Evolutionary conservation across 2,329 filamentous ascomycete species (phyloP).

Genomic region (Akanthomyces lecanii): DNA sequence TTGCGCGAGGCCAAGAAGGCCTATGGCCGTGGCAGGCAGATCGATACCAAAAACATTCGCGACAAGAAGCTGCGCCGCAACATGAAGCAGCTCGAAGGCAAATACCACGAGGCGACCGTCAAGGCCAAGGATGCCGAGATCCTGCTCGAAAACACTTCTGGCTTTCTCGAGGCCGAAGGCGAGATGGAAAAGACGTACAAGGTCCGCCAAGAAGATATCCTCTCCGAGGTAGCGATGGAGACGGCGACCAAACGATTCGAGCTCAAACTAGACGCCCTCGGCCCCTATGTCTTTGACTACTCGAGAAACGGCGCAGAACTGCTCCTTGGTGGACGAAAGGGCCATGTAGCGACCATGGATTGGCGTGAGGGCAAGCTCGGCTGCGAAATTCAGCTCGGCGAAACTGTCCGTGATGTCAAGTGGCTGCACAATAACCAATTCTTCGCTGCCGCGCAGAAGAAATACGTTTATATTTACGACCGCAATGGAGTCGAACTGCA

Average conservation of each 20-base stretch:
- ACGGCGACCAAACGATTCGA: constrained; percentile 93
- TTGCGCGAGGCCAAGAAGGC: constrained; percentile 62
- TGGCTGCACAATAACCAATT: constrained; percentile 95
- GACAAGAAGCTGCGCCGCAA: constrained; percentile 89
- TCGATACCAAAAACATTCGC: constrained; percentile 68
- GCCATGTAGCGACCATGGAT: constrained; percentile 94
- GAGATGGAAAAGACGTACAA: constrained; percentile 91
- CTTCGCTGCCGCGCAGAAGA: constrained; percentile 95
- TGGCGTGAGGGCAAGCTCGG: constrained; percentile 89
- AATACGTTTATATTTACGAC: constrained; percentile 96
- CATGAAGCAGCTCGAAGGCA: constrained; percentile 71
- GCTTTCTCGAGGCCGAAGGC: constrained; percentile 82
- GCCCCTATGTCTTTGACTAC: constrained; percentile 86
- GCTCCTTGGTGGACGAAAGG: constrained; percentile 82
- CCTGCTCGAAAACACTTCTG: constrained; percentile 77
- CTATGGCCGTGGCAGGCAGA: constrained; percentile 79
- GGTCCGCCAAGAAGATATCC: constrained; percentile 84
- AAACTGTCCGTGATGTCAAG: constrained; percentile 83
- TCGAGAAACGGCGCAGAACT: constrained; percentile 83
- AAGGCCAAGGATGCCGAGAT: constrained; percentile 95
- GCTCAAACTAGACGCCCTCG: constrained; percentile 73
- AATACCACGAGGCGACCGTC: constrained; percentile 75
- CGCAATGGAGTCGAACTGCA: constrained; percentile 86
- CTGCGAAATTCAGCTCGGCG: constrained; percentile 84
- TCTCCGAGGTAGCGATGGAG: constrained; percentile 67